These are phyloP conservation scores for Leccinum sublutescens DNA, from an alignment of 768 basidiomycete genomes.

Conservation along the genomic window DNA sequence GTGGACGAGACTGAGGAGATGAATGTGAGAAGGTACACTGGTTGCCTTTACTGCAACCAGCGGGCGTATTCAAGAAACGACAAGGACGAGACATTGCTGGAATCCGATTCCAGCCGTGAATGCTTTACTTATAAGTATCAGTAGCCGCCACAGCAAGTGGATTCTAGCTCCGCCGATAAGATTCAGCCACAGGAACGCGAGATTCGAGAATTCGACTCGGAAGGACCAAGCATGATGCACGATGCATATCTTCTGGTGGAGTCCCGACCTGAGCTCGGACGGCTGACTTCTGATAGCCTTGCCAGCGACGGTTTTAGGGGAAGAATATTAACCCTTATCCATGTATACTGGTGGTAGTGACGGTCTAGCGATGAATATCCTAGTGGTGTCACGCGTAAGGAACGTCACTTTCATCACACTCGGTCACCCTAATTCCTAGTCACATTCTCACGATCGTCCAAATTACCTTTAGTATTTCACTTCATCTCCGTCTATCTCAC, in stretches of 20 bases:
- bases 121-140: neutral
- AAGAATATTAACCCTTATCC: neutral
- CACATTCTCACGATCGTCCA: no score
- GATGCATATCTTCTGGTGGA: neutral
- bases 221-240: neutral
- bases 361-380: no score
- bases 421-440: no score
- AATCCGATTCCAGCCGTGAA: neutral
- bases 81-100: conserved; percentile 36
- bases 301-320: neutral
- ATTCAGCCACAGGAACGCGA: neutral
- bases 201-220: neutral
- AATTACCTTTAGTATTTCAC: no score
- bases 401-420: no score
- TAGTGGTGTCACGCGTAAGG: no score
- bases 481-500: no score
- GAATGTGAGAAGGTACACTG: conserved; percentile 39
- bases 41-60: conserved; percentile 47
- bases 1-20: neutral
- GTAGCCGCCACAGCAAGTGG: neutral
- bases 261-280: neutral
- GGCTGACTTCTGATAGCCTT: neutral
- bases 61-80: conserved; percentile 39
- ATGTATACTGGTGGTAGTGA: no score
- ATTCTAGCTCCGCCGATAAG: neutral